These are phyloP conservation scores for Phylloporus sp. DNA, from an alignment of 768 basidiomycete species.

Conservation along the genomic window DNA sequence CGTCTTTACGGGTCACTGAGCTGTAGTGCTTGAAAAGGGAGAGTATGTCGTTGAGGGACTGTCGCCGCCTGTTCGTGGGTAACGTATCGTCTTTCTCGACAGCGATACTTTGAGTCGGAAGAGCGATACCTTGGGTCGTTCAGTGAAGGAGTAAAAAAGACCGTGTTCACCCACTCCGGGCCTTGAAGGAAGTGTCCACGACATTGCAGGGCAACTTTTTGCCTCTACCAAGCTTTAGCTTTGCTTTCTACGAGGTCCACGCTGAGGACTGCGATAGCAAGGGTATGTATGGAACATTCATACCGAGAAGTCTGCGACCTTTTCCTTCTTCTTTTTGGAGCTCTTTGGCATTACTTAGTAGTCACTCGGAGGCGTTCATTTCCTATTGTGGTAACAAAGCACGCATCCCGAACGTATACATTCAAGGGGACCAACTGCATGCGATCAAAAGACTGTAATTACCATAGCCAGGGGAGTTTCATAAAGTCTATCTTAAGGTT, in stretches of 20 bases:
- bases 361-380: background rate
- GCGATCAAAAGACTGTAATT: slow-evolving; percentile 11
- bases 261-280: background rate
- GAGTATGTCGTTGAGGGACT: slow-evolving; percentile 74
- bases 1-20: slow-evolving; percentile 72
- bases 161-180: slow-evolving; percentile 62
- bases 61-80: slow-evolving; percentile 74
- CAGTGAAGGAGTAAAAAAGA: slow-evolving; percentile 4
- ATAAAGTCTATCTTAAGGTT: slow-evolving; percentile 77
- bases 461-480: slow-evolving; percentile 35
- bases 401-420: background rate
- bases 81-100: slow-evolving; percentile 48
- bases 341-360: slow-evolving; percentile 86
- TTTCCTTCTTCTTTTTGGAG: slow-evolving; percentile 82
- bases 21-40: slow-evolving; percentile 82
- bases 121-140: slow-evolving; percentile 65
- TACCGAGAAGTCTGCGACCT: slow-evolving; percentile 84
- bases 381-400: slow-evolving; percentile 6
- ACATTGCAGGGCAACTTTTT: slow-evolving; percentile 80
- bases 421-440: slow-evolving; percentile 1
- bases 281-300: slow-evolving; percentile 6
- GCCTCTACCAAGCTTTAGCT: slow-evolving; percentile 94
- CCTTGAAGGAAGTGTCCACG: slow-evolving; percentile 94
- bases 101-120: slow-evolving; percentile 80
- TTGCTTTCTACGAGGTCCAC: slow-evolving; percentile 69